Percentiles rank a stretch among this genome's conserved stretches.
Evolutionary conservation across 768 basidiomycete genomes (phyloP).

Genomic region (Sporobolomyces pararoseus): DNA sequence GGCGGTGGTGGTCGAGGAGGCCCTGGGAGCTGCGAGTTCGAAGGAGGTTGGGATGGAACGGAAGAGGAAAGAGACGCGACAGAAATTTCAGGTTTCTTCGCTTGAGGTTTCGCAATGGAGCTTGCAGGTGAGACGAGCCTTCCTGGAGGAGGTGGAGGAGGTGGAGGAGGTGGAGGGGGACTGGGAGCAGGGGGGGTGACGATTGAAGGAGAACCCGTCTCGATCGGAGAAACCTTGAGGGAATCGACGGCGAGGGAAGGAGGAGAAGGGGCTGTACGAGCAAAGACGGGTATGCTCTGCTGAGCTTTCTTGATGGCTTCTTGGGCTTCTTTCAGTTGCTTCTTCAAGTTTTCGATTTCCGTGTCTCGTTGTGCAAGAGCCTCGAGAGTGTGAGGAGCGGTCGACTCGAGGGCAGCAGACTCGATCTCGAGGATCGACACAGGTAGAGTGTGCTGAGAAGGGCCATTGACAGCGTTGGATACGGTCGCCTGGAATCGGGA

Average conservation of each 20-base stretch:
- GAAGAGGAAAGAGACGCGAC: conserved; percentile 1
- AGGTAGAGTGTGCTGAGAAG: conserved; percentile 53
- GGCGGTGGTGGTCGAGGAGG: conserved; percentile 3
- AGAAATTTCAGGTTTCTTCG: not conserved
- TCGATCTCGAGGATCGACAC: conserved; percentile 51
- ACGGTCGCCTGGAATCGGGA: conserved; percentile 59
- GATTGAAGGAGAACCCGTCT: not conserved
- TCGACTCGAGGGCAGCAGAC: conserved; percentile 56
- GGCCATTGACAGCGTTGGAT: conserved; percentile 46
- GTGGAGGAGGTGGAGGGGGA: not conserved
- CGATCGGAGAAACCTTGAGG: too few relatives aligned
- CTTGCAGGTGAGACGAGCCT: not conserved
- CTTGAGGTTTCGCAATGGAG: too few relatives aligned
- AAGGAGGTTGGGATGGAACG: not conserved
- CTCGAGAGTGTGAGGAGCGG: conserved; percentile 69
- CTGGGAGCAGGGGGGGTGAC: not conserved
- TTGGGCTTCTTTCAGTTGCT: conserved; percentile 45
- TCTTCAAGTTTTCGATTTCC: conserved; percentile 57
- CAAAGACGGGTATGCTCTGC: conserved; percentile 55
- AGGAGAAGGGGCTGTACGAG: conserved; percentile 51
- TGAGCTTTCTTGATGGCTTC: conserved; percentile 52
- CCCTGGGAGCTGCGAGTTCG: too few relatives aligned
- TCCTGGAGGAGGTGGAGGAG: conserved; percentile 23
- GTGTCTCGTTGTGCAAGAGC: conserved; percentile 65
- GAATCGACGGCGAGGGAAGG: conserved; percentile 1